These are phyloP conservation scores for Crucihimalaya himalaica DNA, from an alignment of 345 rosid species.

Conservation along the genomic window DNA sequence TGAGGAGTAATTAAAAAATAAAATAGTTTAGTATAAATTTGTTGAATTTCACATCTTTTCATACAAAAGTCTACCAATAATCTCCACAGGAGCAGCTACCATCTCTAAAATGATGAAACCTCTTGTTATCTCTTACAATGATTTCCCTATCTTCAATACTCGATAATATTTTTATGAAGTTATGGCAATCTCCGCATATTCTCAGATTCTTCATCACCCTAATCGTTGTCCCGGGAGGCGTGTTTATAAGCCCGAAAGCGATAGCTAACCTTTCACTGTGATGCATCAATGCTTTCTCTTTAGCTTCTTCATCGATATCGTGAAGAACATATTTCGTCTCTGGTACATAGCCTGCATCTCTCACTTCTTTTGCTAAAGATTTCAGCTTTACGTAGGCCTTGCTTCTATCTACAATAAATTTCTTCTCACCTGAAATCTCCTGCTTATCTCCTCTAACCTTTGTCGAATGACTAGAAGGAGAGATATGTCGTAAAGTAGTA, in stretches of 20 bases:
- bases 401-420: slow-evolving; percentile 29
- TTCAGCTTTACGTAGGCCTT: slow-evolving; percentile 32
- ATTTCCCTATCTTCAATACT: slow-evolving; percentile 55
- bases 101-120: slow-evolving; percentile 67
- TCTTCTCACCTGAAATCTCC: slow-evolving; percentile 8
- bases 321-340: slow-evolving; percentile 60
- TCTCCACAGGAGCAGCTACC: slow-evolving; percentile 65
- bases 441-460: neutral
- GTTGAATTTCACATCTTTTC: neutral
- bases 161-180: slow-evolving; percentile 56
- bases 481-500: neutral
- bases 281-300: slow-evolving; percentile 59
- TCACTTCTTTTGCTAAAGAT: slow-evolving; percentile 34
- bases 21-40: neutral
- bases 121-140: slow-evolving; percentile 54
- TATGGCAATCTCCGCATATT: slow-evolving; percentile 69
- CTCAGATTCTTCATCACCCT: slow-evolving; percentile 63
- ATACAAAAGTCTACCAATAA: slow-evolving; percentile 47
- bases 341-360: slow-evolving; percentile 56
- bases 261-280: slow-evolving; percentile 73
- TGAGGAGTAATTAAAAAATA: neutral
- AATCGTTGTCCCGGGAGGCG: slow-evolving; percentile 47
- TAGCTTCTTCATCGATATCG: slow-evolving; percentile 66
- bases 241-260: slow-evolving; percentile 56
- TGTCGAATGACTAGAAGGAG: slow-evolving; percentile 13